These are phyloP conservation scores for Amauroascus niger DNA, from an alignment of 2,329 filamentous ascomycete genomes.

Conservation along the genomic window DNA sequence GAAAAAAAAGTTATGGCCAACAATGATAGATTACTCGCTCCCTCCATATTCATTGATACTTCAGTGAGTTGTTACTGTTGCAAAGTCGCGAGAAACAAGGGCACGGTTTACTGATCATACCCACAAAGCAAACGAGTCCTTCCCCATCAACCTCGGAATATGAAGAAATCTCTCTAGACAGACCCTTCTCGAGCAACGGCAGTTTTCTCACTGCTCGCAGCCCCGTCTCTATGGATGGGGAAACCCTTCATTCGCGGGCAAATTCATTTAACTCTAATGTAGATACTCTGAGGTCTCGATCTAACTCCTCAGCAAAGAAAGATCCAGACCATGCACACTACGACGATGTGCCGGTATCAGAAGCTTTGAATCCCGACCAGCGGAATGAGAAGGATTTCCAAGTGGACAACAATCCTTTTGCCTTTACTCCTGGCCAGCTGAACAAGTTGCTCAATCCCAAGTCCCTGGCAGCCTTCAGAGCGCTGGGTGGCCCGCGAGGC, in stretches of 20 bases:
- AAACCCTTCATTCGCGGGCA: constrained; percentile 37
- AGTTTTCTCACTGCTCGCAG: constrained; percentile 17
- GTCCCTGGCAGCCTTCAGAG: constrained; percentile 69
- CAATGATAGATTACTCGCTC: constrained; percentile 16
- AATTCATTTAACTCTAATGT: constrained; percentile 33
- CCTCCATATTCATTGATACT: constrained; percentile 17
- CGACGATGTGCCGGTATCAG: constrained; percentile 33
- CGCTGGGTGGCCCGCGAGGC: constrained; percentile 65
- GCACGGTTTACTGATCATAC: not conserved
- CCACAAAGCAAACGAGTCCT: constrained; percentile 12
- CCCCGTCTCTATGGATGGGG: constrained; percentile 30
- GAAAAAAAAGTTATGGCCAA: constrained; percentile 18
- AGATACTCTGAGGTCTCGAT: constrained; percentile 28
- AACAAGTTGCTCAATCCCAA: constrained; percentile 86
- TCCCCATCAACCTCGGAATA: constrained; percentile 10
- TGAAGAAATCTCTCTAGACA: constrained; percentile 12
- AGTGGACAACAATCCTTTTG: constrained; percentile 72
- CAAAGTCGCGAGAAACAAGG: not conserved
- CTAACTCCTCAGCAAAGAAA: constrained; percentile 25
- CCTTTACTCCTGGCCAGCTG: constrained; percentile 66
- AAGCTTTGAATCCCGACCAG: constrained; percentile 64
- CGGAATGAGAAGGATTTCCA: constrained; percentile 67
- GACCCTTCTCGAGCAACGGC: constrained; percentile 15
- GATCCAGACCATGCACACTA: constrained; percentile 23
- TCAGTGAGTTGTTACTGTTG: constrained; percentile 10